Conservation (phyloP, 2,329 filamentous ascomycete genomes). For the Xylariaceae sp. region DNA sequence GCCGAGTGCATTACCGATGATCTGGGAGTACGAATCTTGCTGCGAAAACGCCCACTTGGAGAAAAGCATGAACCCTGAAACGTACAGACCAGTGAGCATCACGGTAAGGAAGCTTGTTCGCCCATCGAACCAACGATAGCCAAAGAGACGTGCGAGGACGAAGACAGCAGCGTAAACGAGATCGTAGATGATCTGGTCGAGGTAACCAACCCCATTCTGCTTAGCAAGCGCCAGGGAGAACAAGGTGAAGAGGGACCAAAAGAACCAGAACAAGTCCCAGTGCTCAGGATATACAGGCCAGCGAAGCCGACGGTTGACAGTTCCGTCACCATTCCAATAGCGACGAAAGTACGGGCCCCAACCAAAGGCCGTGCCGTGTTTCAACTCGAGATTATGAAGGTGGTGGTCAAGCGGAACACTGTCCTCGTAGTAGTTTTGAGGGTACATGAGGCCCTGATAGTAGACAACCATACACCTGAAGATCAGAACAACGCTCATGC, state of each 20-base stretch:
- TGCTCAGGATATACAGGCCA: conserved; percentile 9
- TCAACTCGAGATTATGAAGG: conserved; percentile 3
- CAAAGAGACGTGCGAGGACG: background rate
- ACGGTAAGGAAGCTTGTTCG: background rate
- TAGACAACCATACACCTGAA: conserved; percentile 26
- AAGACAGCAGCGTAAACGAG: background rate
- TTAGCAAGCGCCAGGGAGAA: too few species aligned
- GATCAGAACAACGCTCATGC: conserved; percentile 24
- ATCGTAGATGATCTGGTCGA: background rate
- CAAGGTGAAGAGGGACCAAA: background rate
- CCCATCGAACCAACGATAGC: background rate
- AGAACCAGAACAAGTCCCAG: conserved; percentile 8
- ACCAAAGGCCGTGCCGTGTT: background rate
- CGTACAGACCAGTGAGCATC: too few species aligned
- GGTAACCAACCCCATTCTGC: background rate
- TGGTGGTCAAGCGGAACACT: conserved; percentile 18
- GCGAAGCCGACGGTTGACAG: background rate
- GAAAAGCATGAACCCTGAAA: too few species aligned
- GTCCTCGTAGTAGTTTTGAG: conserved; percentile 9
- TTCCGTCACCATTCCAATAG: conserved; percentile 8
- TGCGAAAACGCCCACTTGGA: too few species aligned
- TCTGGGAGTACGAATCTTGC: too few species aligned
- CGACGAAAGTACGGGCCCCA: conserved; percentile 6
- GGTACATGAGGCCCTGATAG: conserved; percentile 30
- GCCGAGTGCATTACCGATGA: too few species aligned